Evolutionary conservation across 148 eudicot species (phyloP).

Genomic region (Selenicereus undatus): DNA sequence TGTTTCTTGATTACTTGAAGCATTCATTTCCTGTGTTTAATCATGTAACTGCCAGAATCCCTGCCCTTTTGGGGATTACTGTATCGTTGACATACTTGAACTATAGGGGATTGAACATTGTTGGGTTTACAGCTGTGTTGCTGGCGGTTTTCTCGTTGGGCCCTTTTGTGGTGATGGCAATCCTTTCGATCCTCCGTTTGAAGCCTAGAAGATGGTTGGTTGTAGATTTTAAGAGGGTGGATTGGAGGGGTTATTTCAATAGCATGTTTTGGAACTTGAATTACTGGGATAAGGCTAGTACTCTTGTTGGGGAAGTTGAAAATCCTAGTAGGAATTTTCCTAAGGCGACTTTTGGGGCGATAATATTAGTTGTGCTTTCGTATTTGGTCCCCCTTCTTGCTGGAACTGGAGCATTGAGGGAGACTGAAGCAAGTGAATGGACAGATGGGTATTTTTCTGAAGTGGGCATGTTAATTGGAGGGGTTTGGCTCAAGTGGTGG

Average conservation of each 20-base stretch:
- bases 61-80: slow-evolving; percentile 53
- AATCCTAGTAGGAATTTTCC: slow-evolving; percentile 63
- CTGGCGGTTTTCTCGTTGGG: slow-evolving; percentile 57
- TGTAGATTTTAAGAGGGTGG: slow-evolving; percentile 42
- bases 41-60: slow-evolving; percentile 42
- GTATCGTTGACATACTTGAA: slow-evolving; percentile 62
- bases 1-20: slow-evolving; percentile 73
- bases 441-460: slow-evolving; percentile 81
- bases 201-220: slow-evolving; percentile 51
- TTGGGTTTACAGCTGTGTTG: slow-evolving; percentile 60
- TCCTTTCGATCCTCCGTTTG: slow-evolving; percentile 52
- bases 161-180: slow-evolving; percentile 58
- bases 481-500: slow-evolving; percentile 85
- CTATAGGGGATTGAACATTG: slow-evolving; percentile 65
- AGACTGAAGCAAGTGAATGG: slow-evolving; percentile 46
- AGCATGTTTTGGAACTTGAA: slow-evolving; percentile 85
- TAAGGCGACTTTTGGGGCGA: slow-evolving; percentile 60
- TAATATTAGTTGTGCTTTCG: slow-evolving; percentile 49
- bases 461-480: slow-evolving; percentile 69
- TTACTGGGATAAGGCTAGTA: slow-evolving; percentile 90
- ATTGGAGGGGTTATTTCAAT: slow-evolving; percentile 71
- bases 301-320: slow-evolving; percentile 72
- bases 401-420: slow-evolving; percentile 64
- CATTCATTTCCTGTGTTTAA: slow-evolving; percentile 56
- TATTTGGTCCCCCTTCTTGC: slow-evolving; percentile 75